Base-by-base conservation (phyloP, 768 basidiomycete species). In the Suillus alpinus region DNA sequence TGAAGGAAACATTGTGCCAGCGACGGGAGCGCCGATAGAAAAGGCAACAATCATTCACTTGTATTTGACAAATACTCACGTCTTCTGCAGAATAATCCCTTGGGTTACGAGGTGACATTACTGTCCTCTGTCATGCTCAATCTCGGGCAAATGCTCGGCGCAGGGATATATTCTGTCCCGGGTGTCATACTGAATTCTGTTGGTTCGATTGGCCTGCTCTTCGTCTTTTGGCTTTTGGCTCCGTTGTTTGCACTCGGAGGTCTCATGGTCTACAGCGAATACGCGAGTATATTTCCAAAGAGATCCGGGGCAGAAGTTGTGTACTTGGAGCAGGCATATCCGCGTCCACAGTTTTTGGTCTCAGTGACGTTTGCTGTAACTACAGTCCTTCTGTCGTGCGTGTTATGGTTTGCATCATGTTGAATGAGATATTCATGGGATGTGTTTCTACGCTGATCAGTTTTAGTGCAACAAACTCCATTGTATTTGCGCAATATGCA, bases 221-320 rank as follows among this genome's bases (percentile, higher is more conserved):
- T 59, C 29, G 8, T n/a, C n/a, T 59, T 59, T 16, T 59, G 58
- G 58, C 14, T 59, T 1, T 7, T 59, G 20, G 52, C 58, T 36
- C 58, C 58, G 7, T 10, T 59, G 6, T 40, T 59, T 31, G 58
- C 58, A 55, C 52, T 59, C 9, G 53, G 52, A 37, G 58, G 58
- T 37, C 18, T 59, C 49, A 56, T 40, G 52, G 12, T 59, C 4
- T 82, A 77, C 61, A 71, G 79, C 14, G 81, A 83, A 65, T 77
- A 78, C 36, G 76, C 78, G 1, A 73, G 77, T 39, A 79, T 80
- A 68, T 82, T 81, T 63, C 82, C 82, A 13, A 72, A 78, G 57
- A 74, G 82, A 16, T 79, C 80, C 8, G 81, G 81, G 6, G 82
- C 78, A 9, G 78, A 81, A 61, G 81, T 82, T 6, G 81, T 77